Conservation (phyloP, 225 moss, liverwort and hornwort genomes). For the Takakia lepidozioides region DNA sequence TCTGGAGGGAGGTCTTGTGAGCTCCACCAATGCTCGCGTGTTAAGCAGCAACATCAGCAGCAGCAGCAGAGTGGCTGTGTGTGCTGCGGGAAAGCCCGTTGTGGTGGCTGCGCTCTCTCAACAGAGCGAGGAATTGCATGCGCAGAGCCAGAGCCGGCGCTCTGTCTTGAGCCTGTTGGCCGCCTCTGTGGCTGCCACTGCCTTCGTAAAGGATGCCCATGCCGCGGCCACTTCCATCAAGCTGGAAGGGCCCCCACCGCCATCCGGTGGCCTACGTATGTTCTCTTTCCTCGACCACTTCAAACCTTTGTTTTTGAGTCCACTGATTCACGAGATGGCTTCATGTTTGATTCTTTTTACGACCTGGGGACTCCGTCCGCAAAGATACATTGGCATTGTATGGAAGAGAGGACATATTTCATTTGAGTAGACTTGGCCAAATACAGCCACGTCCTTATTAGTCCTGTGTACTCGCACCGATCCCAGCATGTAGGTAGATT, state of each 20-base stretch:
- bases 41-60: constrained; percentile 11
- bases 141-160: constrained; percentile 38
- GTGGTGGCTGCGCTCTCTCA: constrained; percentile 26
- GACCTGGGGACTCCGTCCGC: too few species aligned
- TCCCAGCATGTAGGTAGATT: too few species aligned
- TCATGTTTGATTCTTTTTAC: too few species aligned
- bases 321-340: too few species aligned
- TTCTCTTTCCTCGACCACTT: too few species aligned
- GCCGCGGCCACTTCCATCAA: constrained; percentile 39
- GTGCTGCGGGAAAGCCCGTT: constrained; percentile 17
- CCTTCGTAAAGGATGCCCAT: constrained; percentile 40
- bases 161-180: constrained; percentile 54
- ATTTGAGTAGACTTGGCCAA: too few species aligned
- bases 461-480: too few species aligned
- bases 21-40: constrained; percentile 34
- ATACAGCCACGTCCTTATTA: too few species aligned
- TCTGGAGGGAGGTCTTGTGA: constrained; percentile 21
- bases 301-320: too few species aligned
- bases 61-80: constrained; percentile 21
- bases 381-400: too few species aligned
- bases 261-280: constrained; percentile 75
- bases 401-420: too few species aligned
- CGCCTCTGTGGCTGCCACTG: constrained; percentile 41
- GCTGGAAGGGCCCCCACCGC: constrained; percentile 31
- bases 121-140: constrained; percentile 20